A percentile compares a stretch with the other conserved stretches of the same genome.
phyloP scores from a whole-genome alignment of 108 stramenopile genomes.

The Conticribra weissflogii region DNA sequence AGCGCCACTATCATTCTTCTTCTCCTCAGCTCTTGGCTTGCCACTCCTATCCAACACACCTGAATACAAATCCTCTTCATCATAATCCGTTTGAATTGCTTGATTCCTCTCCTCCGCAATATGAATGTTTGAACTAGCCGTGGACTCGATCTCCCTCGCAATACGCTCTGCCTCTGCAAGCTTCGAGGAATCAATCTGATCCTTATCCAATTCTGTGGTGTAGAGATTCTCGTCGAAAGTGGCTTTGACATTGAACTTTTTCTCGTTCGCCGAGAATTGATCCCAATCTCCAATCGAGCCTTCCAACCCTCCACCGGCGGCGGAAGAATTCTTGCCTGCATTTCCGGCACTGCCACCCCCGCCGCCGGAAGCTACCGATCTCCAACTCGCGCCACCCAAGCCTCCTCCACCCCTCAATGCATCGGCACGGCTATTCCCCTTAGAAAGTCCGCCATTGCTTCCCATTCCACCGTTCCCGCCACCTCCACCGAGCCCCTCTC shows the following conservation, averaged over 20 bases:
- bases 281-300: slow-evolving; percentile 85
- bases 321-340: slow-evolving; percentile 17
- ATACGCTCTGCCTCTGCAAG: slow-evolving; percentile 80
- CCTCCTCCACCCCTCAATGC: slow-evolving; percentile 1
- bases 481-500: slow-evolving; percentile 27
- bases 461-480: slow-evolving; percentile 5
- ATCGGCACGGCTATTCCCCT: slow-evolving; percentile 5
- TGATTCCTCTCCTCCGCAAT: slow-evolving; percentile 93
- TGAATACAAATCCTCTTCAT: slow-evolving; percentile 89
- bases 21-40: slow-evolving; percentile 47
- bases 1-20: slow-evolving; percentile 4
- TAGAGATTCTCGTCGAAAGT: slow-evolving; percentile 96
- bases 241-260: slow-evolving; percentile 86
- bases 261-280: slow-evolving; percentile 91
- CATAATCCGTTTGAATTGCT: slow-evolving; percentile 70
- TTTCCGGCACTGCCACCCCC: no score
- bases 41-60: slow-evolving; percentile 74
- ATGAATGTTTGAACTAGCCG: slow-evolving; percentile 84
- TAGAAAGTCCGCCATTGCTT: not conserved
- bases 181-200: slow-evolving; percentile 62
- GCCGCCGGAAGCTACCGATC: slow-evolving; percentile 9
- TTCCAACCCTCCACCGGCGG: slow-evolving; percentile 40
- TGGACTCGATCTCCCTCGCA: slow-evolving; percentile 89
- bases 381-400: slow-evolving; percentile 5
- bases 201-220: slow-evolving; percentile 89